These are phyloP conservation scores for Thraustochytrium sp. DNA, from an alignment of 352 stramenopile genomes.

Conservation along the genomic window DNA sequence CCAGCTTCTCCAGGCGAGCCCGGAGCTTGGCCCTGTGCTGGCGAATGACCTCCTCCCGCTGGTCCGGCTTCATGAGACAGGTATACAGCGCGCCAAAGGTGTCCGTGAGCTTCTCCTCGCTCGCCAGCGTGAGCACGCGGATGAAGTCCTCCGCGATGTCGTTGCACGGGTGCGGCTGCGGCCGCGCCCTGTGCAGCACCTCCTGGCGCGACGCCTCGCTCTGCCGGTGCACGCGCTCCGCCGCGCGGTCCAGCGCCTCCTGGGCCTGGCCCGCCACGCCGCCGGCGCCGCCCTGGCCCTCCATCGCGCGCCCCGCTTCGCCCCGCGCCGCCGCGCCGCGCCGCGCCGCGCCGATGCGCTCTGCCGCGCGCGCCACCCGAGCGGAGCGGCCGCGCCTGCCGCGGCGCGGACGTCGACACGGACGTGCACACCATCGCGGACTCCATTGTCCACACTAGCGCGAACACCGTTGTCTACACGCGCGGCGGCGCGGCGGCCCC, in stretches of 20 bases:
- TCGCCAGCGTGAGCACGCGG: neutral
- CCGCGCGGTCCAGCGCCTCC: neutral
- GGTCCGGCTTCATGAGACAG: neutral
- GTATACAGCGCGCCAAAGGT: neutral
- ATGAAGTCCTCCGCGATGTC: neutral
- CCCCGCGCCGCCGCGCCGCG: neutral
- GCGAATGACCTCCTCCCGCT: neutral
- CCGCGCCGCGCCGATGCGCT: neutral
- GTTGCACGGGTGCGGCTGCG: neutral
- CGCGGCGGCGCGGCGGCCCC: too few species aligned
- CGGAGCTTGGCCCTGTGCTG: neutral
- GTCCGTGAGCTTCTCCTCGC: neutral
- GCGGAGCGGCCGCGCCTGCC: too few species aligned
- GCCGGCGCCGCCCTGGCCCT: neutral
- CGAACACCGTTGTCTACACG: too few species aligned
- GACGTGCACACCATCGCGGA: too few species aligned
- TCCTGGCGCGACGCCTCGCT: neutral
- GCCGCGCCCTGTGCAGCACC: neutral
- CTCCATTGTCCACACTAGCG: too few species aligned
- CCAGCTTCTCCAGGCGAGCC: neutral
- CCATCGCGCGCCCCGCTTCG: neutral
- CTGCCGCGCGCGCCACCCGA: too few species aligned
- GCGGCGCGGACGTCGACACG: too few species aligned
- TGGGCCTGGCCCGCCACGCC: neutral
- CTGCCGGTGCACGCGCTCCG: neutral